Base-by-base conservation (phyloP, 2,329 filamentous ascomycete species). In the Fusarium paranaense region DNA sequence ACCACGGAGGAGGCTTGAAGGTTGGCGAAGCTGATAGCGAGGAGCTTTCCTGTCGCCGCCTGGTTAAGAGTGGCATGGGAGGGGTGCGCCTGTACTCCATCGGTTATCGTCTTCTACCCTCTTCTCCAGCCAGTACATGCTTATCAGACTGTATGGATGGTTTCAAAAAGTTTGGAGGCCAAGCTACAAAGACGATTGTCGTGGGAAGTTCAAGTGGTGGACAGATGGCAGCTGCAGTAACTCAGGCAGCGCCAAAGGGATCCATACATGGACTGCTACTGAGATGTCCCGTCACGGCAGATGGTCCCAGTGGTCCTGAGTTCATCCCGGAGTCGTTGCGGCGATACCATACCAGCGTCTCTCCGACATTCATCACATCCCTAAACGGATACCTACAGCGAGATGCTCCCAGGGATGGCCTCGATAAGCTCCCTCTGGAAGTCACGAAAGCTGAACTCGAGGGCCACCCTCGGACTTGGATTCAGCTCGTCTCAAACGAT, bases 401-500 rank as follows among this genome's bases (percentile, higher is more conserved):
- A 65, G 78, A 72, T 0, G 75, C 82, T 25, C 82, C 85, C 3
- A 79, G 85, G 14, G 84, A 86, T 56, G 85, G 84, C 5, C 78
- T 85, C 25, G 75, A 78, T 33, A 77, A 74, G 42, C 82, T 87
- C 73, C 86, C 86, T 10, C 74, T 88, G 6, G 87, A 87, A 74
- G 80, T 78, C 1, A 60, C 64, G 0, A 25, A 54, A 8, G 72
- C 78, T 18, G 75, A 80, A 14, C 57, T 87, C 47, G 63, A 72
- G 6, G 78, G 67, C 2, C 76, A 84, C 70, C 83, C 85, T 64
- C 79, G 81, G 66, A 85, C 85, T 52, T 89, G 85, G 83, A 82
- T 88, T 18, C 87, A 89, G 79, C 78, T 88, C 6, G 85, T 83
- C 67, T 86, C 85, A 10, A 88, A 88, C 62, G 87, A 89, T 70